Evolutionary conservation across 192 early-diverging fungal species (phyloP).

Genomic region (Coemansia reversa): DNA sequence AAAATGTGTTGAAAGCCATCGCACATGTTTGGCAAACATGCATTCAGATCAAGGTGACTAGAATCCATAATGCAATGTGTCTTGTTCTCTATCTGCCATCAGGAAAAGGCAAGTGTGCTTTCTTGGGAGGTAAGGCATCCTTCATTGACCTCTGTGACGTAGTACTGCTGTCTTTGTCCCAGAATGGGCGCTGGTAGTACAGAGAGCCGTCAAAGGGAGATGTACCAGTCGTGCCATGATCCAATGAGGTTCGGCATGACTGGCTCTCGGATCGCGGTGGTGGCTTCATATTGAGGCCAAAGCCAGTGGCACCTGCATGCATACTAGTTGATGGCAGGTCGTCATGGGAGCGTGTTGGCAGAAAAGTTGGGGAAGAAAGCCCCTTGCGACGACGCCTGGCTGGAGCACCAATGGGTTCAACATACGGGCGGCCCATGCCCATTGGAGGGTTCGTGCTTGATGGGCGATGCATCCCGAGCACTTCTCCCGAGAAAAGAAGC

Average conservation of each 20-base stretch:
- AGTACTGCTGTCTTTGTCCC: constrained; percentile 2
- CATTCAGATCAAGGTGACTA: too few relatives aligned
- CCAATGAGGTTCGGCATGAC: constrained; percentile 15
- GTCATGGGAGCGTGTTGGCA: constrained; percentile 12
- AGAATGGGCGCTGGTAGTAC: constrained; percentile 6
- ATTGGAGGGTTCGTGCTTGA: not conserved
- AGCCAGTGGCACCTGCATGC: constrained; percentile 11
- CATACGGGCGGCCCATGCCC: constrained; percentile 19
- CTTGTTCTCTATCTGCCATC: not conserved
- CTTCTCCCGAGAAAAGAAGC: constrained; percentile 29
- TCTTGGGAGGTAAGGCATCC: not conserved
- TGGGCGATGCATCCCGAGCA: constrained; percentile 25
- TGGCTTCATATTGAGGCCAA: not conserved
- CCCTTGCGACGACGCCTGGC: constrained; percentile 17
- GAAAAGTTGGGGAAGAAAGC: constrained; percentile 11
- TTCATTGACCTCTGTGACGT: not conserved
- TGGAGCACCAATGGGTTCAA: constrained; percentile 50
- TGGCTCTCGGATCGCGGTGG: constrained; percentile 2
- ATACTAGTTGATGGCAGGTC: constrained; percentile 14
- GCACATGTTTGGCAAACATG: too few relatives aligned
- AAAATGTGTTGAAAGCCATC: too few relatives aligned
- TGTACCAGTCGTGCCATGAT: not conserved
- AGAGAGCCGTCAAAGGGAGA: constrained; percentile 7
- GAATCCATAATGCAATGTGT: not conserved
- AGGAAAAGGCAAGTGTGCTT: not conserved